Conservation (phyloP, 441 rosid species). For the Erodium chrysanthum region DNA sequence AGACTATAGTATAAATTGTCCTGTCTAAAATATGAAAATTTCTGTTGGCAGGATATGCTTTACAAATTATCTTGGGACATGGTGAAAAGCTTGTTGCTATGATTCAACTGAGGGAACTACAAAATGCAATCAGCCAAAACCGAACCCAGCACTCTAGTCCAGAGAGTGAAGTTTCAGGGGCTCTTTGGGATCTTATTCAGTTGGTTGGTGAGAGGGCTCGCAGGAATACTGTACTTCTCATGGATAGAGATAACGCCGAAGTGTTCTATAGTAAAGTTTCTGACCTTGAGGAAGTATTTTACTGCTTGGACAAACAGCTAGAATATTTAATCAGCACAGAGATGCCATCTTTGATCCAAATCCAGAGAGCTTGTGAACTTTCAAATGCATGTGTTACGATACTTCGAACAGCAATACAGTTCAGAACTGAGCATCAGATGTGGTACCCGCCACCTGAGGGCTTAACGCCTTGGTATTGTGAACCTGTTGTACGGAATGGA, state of each 20-base stretch:
- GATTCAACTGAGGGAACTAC: slow-evolving; percentile 81
- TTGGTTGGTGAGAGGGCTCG: slow-evolving; percentile 86
- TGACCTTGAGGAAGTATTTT: slow-evolving; percentile 75
- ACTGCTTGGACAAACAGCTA: slow-evolving; percentile 63
- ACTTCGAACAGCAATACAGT: slow-evolving; percentile 50
- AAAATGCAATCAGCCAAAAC: slow-evolving; percentile 53
- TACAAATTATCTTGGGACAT: slow-evolving; percentile 75
- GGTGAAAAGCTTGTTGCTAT: slow-evolving; percentile 95
- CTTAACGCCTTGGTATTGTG: slow-evolving; percentile 71
- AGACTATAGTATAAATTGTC: background rate
- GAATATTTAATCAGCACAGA: slow-evolving; percentile 55
- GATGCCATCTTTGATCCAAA: slow-evolving; percentile 49
- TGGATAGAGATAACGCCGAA: slow-evolving; percentile 98
- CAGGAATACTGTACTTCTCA: slow-evolving; percentile 75
- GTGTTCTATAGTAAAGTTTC: slow-evolving; percentile 96
- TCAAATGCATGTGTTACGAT: slow-evolving; percentile 61
- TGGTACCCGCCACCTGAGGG: slow-evolving; percentile 96
- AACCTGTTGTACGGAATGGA: slow-evolving; percentile 59
- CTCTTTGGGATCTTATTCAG: slow-evolving; percentile 94
- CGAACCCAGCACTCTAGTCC: slow-evolving; percentile 37
- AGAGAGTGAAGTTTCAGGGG: slow-evolving; percentile 56
- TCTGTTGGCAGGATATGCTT: slow-evolving; percentile 53
- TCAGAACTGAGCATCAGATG: slow-evolving; percentile 63
- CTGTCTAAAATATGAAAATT: slow-evolving; percentile 14
- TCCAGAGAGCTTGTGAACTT: slow-evolving; percentile 68